These are phyloP conservation scores for Hsuehochloa calcarea DNA, from an alignment of 176 grass and related monocot genomes.

Conservation along the genomic window DNA sequence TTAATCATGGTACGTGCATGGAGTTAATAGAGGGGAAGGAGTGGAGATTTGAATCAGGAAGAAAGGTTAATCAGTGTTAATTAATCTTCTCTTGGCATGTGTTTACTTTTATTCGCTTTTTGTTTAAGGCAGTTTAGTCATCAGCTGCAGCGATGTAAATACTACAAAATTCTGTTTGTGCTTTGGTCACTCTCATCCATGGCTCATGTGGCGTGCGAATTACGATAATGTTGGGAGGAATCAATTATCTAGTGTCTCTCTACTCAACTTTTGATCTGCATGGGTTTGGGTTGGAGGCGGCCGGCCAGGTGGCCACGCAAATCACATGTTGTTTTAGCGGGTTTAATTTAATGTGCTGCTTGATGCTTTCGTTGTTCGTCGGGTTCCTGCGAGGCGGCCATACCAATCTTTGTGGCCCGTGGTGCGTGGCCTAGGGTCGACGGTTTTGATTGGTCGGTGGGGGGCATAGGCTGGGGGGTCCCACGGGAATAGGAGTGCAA, in stretches of 20 bases:
- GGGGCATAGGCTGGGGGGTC: background rate
- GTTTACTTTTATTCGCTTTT: background rate
- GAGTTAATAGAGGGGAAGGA: background rate
- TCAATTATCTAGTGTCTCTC: background rate
- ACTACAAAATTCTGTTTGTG: background rate
- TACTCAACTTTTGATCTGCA: background rate
- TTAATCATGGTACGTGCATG: background rate
- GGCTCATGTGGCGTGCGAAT: background rate
- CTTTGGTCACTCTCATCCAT: background rate
- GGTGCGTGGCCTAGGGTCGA: background rate
- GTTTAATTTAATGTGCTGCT: background rate
- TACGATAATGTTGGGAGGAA: background rate
- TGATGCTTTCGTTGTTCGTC: background rate
- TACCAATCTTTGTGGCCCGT: background rate
- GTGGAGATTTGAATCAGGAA: background rate
- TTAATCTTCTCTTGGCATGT: background rate
- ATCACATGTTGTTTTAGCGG: constrained; percentile 27
- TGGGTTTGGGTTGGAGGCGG: background rate
- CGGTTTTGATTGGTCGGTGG: background rate
- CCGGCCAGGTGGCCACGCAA: background rate
- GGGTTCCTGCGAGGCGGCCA: background rate
- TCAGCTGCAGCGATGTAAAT: constrained; percentile 31
- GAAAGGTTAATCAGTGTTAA: background rate
- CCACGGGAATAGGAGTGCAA: background rate
- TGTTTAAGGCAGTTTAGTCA: background rate